Conservation (phyloP, 1,284 basidiomycete species). For the Cryptococcus deneoformans region DNA sequence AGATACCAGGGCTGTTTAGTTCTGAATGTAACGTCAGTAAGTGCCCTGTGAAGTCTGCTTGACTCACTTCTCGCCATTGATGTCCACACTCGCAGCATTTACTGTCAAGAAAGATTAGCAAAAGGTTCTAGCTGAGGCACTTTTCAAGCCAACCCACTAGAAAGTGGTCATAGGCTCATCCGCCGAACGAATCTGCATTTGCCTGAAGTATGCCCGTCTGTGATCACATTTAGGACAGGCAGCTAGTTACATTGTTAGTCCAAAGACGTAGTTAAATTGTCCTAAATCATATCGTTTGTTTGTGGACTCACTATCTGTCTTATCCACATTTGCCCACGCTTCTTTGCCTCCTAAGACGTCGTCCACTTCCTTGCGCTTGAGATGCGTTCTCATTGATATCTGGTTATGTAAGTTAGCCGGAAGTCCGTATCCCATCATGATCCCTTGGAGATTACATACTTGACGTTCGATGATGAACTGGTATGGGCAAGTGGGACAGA, state of each 20-base stretch:
- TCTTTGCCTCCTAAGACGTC: conserved; percentile 93
- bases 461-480: conserved; percentile 84
- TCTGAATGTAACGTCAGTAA: not conserved
- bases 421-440: not conserved
- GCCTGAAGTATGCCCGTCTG: conserved; percentile 87
- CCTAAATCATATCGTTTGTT: not conserved
- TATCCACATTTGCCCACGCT: conserved; percentile 93
- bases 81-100: conserved; percentile 47
- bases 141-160: conserved; percentile 54
- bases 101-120: conserved; percentile 18
- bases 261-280: no score
- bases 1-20: not conserved
- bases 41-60: not conserved
- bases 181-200: conserved; percentile 93
- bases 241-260: conserved; percentile 51
- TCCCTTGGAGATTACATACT: conserved; percentile 49
- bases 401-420: not conserved
- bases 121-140: not conserved
- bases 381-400: conserved; percentile 83
- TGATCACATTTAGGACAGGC: conserved; percentile 92
- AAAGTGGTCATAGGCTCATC: conserved; percentile 98
- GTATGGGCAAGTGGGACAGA: conserved; percentile 91
- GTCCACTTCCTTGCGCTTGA: conserved; percentile 83
- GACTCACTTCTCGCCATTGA: conserved; percentile 49
- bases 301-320: conserved; percentile 64